phyloP scores from a whole-genome alignment of 495 filamentous ascomycete genomes.

The Oleoguttula mirabilis region DNA sequence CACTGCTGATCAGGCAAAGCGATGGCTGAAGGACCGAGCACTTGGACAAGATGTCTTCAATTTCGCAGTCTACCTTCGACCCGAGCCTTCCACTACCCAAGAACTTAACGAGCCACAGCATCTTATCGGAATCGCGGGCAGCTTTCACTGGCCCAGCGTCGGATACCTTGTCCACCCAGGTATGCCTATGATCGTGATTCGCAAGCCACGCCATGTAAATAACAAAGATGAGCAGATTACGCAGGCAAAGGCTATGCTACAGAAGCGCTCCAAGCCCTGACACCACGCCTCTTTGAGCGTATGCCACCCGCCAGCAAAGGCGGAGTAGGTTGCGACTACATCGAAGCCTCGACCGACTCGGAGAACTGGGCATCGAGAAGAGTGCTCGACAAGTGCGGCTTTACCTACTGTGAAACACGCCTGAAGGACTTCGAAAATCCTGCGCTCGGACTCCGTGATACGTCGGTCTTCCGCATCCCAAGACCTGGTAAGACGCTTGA shows the following conservation, averaged over 20 bases:
- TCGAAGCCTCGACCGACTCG: conserved; percentile 5
- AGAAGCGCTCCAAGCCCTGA: conserved; percentile 17
- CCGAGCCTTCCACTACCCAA: background rate
- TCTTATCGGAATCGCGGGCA: conserved; percentile 14
- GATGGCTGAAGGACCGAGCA: conserved; percentile 5
- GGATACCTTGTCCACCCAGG: conserved; percentile 18
- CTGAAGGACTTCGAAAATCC: background rate
- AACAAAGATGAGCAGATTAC: conserved; percentile 10
- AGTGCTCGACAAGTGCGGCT: conserved; percentile 18
- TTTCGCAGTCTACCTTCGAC: conserved; percentile 9
- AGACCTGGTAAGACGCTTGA: background rate
- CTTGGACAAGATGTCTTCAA: conserved; percentile 13
- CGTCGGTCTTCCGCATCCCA: background rate
- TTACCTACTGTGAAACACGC: conserved; percentile 3
- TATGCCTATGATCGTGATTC: background rate
- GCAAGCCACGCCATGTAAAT: background rate
- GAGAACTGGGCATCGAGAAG: conserved; percentile 7
- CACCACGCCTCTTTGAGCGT: conserved; percentile 15
- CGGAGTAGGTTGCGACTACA: conserved; percentile 10
- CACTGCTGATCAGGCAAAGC: conserved; percentile 2
- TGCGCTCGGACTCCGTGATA: background rate
- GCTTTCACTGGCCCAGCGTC: conserved; percentile 4
- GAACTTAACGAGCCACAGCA: too few relatives aligned
- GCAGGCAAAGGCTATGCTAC: conserved; percentile 19
- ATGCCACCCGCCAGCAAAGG: conserved; percentile 6